These are phyloP conservation scores for Saprolegnia diclina DNA, from an alignment of 352 stramenopile species.

Conservation along the genomic window DNA sequence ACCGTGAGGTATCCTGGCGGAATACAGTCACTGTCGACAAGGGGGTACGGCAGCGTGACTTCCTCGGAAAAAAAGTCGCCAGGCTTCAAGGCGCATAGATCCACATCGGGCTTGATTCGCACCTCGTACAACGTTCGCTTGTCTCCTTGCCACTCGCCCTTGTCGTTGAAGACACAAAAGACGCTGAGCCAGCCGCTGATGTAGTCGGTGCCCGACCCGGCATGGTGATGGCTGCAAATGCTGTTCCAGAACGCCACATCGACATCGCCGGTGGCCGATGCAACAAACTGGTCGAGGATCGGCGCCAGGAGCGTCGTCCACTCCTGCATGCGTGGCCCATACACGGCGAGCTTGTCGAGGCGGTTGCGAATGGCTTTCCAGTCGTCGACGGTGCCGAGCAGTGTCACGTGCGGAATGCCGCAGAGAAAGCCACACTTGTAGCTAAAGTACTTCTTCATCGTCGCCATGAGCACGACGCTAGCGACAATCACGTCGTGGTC, in stretches of 20 bases:
- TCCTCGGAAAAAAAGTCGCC: too few species aligned
- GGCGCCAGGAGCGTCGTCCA: background rate
- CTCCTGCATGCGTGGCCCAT: background rate
- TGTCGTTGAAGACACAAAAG: too few species aligned
- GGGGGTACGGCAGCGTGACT: too few species aligned
- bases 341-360: background rate
- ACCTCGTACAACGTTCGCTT: background rate
- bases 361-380: slow-evolving; percentile 5
- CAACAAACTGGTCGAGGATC: slow-evolving; percentile 12
- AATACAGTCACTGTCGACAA: too few species aligned
- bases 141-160: background rate
- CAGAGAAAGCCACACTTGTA: background rate
- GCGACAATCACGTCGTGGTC: slow-evolving; percentile 9
- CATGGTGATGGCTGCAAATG: background rate
- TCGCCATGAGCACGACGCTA: background rate
- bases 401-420: background rate
- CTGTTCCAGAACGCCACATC: background rate
- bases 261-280: background rate
- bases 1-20: too few species aligned
- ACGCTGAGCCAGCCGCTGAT: too few species aligned
- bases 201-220: background rate
- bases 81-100: too few species aligned
- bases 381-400: slow-evolving; percentile 1
- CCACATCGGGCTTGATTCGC: too few species aligned
- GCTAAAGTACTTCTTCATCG: slow-evolving; percentile 1